Percentiles rank a stretch among this genome's conserved stretches.
phyloP scores from a whole-genome alignment of 768 basidiomycete species.

The Boletales sp. region DNA sequence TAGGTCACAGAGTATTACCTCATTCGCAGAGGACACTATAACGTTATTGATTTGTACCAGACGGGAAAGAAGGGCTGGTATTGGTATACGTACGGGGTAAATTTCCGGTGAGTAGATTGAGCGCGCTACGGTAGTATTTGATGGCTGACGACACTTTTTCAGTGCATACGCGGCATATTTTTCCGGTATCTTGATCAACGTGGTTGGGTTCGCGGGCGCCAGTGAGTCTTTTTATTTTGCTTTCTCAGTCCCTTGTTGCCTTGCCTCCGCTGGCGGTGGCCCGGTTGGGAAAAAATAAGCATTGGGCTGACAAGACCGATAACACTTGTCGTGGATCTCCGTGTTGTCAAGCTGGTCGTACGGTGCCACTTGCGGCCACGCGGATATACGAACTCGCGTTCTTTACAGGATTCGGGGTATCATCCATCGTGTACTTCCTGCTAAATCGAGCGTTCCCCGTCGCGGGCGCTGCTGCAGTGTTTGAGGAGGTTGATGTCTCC shows the following conservation, averaged over 20 bases:
- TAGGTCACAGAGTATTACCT: slow-evolving; percentile 80
- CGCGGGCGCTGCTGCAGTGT: slow-evolving; percentile 42
- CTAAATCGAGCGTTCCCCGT: slow-evolving; percentile 63
- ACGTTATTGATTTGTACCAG: slow-evolving; percentile 69
- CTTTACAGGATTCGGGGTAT: slow-evolving; percentile 79
- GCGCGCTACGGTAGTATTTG: neutral
- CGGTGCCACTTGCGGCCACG: slow-evolving; percentile 66
- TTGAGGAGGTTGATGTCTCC: slow-evolving; percentile 59
- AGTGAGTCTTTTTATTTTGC: slow-evolving; percentile 37
- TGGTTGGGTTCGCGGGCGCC: slow-evolving; percentile 77
- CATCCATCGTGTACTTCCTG: slow-evolving; percentile 57
- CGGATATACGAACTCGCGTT: slow-evolving; percentile 74
- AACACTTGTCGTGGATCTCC: neutral
- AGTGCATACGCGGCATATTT: slow-evolving; percentile 68
- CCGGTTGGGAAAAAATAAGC: neutral
- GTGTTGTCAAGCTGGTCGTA: slow-evolving; percentile 44
- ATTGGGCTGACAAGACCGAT: neutral
- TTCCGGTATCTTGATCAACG: slow-evolving; percentile 75
- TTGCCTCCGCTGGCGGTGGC: neutral
- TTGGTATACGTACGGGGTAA: slow-evolving; percentile 70
- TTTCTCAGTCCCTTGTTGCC: neutral
- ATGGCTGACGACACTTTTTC: slow-evolving; percentile 1
- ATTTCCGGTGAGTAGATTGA: slow-evolving; percentile 49
- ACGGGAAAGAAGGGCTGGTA: slow-evolving; percentile 61
- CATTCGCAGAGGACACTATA: slow-evolving; percentile 65